Evolutionary conservation across 2,329 filamentous ascomycete species (phyloP).

Genomic region (Ceratocystis alfenasii): DNA sequence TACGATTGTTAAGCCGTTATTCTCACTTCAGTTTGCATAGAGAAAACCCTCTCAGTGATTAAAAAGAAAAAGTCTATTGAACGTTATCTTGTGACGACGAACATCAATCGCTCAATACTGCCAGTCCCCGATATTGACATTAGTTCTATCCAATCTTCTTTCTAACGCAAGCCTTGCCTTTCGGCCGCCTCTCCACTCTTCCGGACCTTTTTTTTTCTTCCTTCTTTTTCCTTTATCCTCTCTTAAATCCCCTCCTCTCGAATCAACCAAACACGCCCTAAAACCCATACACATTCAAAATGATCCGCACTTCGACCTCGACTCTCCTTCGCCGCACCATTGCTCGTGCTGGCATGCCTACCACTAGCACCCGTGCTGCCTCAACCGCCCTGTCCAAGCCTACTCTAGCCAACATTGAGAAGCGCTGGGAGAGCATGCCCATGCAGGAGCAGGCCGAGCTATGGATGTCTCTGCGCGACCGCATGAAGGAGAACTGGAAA

Average conservation of each 20-base stretch:
- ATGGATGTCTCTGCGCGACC: conserved; percentile 96
- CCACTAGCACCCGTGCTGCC: conserved; percentile 39
- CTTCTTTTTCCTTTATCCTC: conserved; percentile 7
- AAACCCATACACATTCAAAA: conserved; percentile 28
- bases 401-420: conserved; percentile 95
- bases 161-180: background rate
- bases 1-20: conserved; percentile 18
- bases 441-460: conserved; percentile 98
- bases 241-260: conserved; percentile 8
- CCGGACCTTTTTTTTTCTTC: conserved; percentile 10
- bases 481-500: conserved; percentile 97
- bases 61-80: conserved; percentile 10
- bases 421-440: conserved; percentile 96
- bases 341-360: conserved; percentile 35
- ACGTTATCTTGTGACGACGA: conserved; percentile 9
- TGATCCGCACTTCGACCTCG: conserved; percentile 43
- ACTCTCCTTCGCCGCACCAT: conserved; percentile 42
- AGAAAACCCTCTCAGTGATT: conserved; percentile 17
- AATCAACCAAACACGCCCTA: conserved; percentile 20
- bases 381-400: conserved; percentile 93
- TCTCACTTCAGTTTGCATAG: background rate
- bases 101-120: background rate
- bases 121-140: background rate
- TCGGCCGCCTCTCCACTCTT: conserved; percentile 20
- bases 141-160: background rate